Evolutionary conservation across 2,329 filamentous ascomycete genomes (phyloP), one percentile per base, ranked within the genome.

Genomic region (Daldinia eschscholtzii): DNA sequence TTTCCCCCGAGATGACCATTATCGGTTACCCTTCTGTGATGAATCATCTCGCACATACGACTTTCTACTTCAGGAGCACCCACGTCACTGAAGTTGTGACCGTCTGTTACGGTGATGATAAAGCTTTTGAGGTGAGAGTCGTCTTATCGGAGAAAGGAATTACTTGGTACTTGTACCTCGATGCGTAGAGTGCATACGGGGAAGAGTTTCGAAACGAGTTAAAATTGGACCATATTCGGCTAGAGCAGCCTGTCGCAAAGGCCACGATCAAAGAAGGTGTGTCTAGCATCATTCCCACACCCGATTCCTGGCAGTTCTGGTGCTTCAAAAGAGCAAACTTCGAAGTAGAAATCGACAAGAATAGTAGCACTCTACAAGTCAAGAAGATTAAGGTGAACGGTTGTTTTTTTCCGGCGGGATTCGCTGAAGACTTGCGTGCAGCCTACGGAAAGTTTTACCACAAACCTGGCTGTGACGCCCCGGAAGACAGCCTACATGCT

Each of bases 401-500:
- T 7, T 15, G 15, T 52, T 7, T 10, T 4, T 6, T 48, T 48
- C 12, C 18, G 23, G 2, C 12, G 4, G 44, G 6, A 2, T 28
- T 26, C 20, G 9, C 10, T 23, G 10, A 12, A 5, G 57, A 59
- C 18, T 1, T 74, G 2, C 0, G 20, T 4, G 67, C 55, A 18
- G 56, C 72, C 7, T 9, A 26, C 12, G 75, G 74, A 4, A 52
- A 4, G 0, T 79, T 76, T 56, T 2, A 50, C 1, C 65, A 71
- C 15, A 53, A 65, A 4, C 73, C 74, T 1, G 35, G 75, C 7
- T 81, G 79, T 44, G 79, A 78, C n/a, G 72, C 74, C 1, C 73
- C 79, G 0, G 77, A 78, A 59, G 48, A 74, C 6, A 76, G 73
- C 18, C 70, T 81, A 0, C 75, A 76, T 48, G 65, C 72, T 13